phyloP scores from a whole-genome alignment of 1,284 basidiomycete species.

The Anthracocystis walkeri region DNA sequence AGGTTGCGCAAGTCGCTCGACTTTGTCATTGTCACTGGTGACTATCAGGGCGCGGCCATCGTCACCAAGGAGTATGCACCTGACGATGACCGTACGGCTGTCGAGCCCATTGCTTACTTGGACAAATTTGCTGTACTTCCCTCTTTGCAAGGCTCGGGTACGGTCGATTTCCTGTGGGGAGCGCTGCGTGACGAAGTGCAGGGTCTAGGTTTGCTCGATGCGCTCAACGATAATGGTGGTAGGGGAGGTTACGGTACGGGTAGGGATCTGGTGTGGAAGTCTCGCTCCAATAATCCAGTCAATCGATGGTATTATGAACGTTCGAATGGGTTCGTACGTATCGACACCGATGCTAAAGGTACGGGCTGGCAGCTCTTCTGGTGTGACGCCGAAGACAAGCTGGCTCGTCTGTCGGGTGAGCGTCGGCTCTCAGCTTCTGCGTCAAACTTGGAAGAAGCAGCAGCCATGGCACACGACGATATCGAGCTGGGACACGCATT shows the following conservation, averaged over 20 bases:
- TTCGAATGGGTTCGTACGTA: conserved; percentile 86
- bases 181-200: conserved; percentile 98
- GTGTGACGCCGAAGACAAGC: conserved; percentile 92
- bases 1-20: conserved; percentile 83
- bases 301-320: conserved; percentile 99
- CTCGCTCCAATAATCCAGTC: conserved; percentile 89
- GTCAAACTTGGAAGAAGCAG: conserved; percentile 35
- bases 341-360: conserved; percentile 69
- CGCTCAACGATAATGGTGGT: conserved; percentile 90
- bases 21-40: conserved; percentile 93
- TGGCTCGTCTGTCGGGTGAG: conserved; percentile 60
- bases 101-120: conserved; percentile 81
- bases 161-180: conserved; percentile 99
- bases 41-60: conserved; percentile 94
- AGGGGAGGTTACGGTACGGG: conserved; percentile 86
- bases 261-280: conserved; percentile 95
- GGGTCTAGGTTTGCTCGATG: conserved; percentile 90
- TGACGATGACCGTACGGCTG: conserved; percentile 40
- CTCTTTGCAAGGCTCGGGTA: conserved; percentile 94
- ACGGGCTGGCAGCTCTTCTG: conserved; percentile 89
- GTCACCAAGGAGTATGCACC: conserved; percentile 82
- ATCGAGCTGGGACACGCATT: conserved; percentile 30
- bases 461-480: conserved; percentile 42
- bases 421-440: conserved; percentile 43
- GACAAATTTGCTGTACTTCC: conserved; percentile 99